Evolutionary conservation across 176 grass and related monocot genomes (phyloP).

Genomic region (Aegilops speltoides): DNA sequence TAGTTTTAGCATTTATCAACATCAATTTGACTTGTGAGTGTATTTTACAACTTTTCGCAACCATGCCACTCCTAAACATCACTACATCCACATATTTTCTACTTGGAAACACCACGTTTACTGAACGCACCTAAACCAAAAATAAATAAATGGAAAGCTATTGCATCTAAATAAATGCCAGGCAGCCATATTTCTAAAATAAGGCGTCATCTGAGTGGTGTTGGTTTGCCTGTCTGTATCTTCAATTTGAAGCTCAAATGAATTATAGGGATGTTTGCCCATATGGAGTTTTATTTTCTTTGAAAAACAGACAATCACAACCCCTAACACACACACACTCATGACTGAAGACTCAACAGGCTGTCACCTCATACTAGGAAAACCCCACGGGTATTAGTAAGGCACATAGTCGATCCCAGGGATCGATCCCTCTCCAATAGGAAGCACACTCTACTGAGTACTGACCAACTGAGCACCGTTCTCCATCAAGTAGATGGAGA

Average conservation of each 20-base stretch:
- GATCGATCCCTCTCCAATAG: not conserved
- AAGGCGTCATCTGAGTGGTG: not conserved
- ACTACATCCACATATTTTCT: conserved; percentile 5
- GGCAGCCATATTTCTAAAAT: not conserved
- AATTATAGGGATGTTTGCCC: not conserved
- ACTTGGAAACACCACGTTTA: not conserved
- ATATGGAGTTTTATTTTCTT: not conserved
- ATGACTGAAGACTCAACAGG: not conserved
- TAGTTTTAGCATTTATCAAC: not conserved
- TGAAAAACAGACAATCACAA: not conserved
- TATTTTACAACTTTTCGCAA: not conserved
- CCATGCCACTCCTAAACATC: not conserved
- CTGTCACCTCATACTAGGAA: not conserved
- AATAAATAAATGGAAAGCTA: not conserved
- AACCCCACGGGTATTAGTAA: not conserved
- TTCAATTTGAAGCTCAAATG: not conserved
- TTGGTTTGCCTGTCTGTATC: not conserved
- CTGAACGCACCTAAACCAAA: conserved; percentile 12
- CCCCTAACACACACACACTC: not conserved
- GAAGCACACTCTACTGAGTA: not conserved
- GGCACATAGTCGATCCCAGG: not conserved
- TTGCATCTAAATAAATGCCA: not conserved
- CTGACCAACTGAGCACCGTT: not conserved
- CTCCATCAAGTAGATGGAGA: not conserved
- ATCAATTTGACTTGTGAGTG: not conserved